Base-by-base conservation (phyloP, 2,329 filamentous ascomycete genomes). In the Trichophyton simii region DNA sequence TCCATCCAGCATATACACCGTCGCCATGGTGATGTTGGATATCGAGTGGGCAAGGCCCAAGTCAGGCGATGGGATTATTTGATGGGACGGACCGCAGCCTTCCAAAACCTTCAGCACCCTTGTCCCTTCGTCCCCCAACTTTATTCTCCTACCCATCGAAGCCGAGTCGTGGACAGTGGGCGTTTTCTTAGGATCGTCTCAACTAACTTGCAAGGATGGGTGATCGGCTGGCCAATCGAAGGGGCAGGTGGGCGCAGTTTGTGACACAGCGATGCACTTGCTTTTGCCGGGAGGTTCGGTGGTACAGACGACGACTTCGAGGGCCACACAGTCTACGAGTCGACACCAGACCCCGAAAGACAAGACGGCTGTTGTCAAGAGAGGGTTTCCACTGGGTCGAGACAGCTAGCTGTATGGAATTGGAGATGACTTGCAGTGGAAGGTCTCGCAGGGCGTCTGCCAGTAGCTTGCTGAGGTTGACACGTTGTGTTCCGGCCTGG, bases 181-280 rank as follows among this genome's bases (percentile, higher is more conserved):
- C 55, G 15, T 58, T 58, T 58, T 58, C 34, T 18, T 42, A 58
- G 13, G 55, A 58, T 58, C 55, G 34, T 41, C 55, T 31, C 55
- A 15, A 41, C 38, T 58, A 28, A 31, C n/a, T 6, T 34, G 11
- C 34, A 44, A 31, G 38, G 34, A 58, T 38, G 13, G 20, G 20
- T 42, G 55, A 44, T 58, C 34, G 34, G 38, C 55, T 25, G 18
- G 34, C 55, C 55, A 58, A 58, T 58, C 8, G 20, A 58, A 41
- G 31, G 55, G 15, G 34, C 5, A 41, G 42, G 48, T 42, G 28
- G 54, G 18, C 42, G 46, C 44, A 46, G 31, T 58, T 34, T 13
- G 55, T 58, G 31, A 58, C 38, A 58, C 55, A 42, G 55, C 55
- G 34, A 58, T 42, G 34, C 34, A 34, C 3, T 41, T 58, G 9